Evolutionary conservation across 768 basidiomycete genomes (phyloP), one percentile per base, ranked within the genome.

Genomic region (Galerina marginata): DNA sequence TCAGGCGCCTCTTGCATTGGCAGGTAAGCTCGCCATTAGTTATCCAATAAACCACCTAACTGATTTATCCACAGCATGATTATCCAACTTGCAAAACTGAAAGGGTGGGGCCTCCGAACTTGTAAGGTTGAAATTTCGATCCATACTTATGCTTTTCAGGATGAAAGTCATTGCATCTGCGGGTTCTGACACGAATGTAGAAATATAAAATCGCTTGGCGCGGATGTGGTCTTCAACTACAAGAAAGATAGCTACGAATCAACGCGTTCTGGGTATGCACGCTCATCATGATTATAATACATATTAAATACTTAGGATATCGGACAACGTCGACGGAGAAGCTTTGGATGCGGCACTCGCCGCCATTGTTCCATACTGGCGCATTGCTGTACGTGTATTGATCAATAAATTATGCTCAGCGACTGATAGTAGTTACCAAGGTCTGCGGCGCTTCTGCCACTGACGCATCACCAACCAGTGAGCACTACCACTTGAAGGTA

Each of bases 221-320:
- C 85, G 0, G 89, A 92, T 64, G 79, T 87, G 6, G 84, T 80
- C 0, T 90, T 90, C 77, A 89, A 91, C 71, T 91, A 89, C 73
- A 89, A 92, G 79, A 90, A 80, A 0, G 74, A 75, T 0, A 74
- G 74, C 49, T 84, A 82, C 0, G 66, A 65, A 72, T 83, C 40
- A 75, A 83, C 51, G 69, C 79, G 77, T 80, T 64, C 45, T 52
- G 75, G 64, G 39, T 44, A 15, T 14, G 51, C 50, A 33, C 23
- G 45, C 29, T 16, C 4, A 9, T 25, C 15, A 12, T n/a, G 12
- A 12, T 26, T 9, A 39, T 26, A 26, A 2, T 10, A 36, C 14
- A 54, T 50, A 4, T 11, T 16, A 5, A 64, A 26, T 37, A n/a
- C n/a, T n/a, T n/a, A 79, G 77, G 26, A 84, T 76, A 61, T 82